These are phyloP conservation scores for Testicularia cyperi DNA, from an alignment of 1,284 basidiomycete genomes.

Conservation along the genomic window DNA sequence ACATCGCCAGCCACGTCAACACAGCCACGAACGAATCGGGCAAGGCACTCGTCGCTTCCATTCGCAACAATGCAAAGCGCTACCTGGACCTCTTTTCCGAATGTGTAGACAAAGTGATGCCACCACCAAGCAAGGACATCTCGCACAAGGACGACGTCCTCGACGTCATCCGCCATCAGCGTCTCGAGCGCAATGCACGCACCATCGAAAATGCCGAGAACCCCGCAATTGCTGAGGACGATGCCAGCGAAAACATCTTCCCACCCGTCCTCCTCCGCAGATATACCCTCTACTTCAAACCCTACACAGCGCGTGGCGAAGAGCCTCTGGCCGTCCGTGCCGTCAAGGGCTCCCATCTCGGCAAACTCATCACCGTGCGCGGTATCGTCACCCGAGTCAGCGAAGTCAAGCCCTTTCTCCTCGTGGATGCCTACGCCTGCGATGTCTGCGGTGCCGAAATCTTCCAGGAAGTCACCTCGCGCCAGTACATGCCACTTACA, in stretches of 20 bases:
- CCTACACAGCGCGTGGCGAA: conserved; percentile 62
- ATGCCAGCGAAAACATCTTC: conserved; percentile 43
- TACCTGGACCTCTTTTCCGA: conserved; percentile 88
- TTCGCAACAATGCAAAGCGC: conserved; percentile 81
- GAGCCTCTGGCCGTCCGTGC: conserved; percentile 79
- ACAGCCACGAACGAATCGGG: conserved; percentile 28
- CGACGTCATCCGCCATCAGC: conserved; percentile 69
- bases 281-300: conserved; percentile 94
- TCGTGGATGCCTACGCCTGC: conserved; percentile 98
- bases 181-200: conserved; percentile 80
- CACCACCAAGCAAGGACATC: conserved; percentile 82
- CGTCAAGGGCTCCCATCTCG: conserved; percentile 81
- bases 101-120: conserved; percentile 72
- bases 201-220: conserved; percentile 63
- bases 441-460: conserved; percentile 97
- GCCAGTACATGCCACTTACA: conserved; percentile 83
- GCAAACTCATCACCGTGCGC: conserved; percentile 89
- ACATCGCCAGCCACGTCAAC: conserved; percentile 65
- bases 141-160: conserved; percentile 65
- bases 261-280: conserved; percentile 86
- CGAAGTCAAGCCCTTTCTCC: conserved; percentile 95
- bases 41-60: conserved; percentile 58
- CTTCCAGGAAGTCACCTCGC: conserved; percentile 95
- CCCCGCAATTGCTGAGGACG: conserved; percentile 19
- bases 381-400: conserved; percentile 98